Conservation (phyloP, 805 yeast genomes). For the Saturnispora ahearnii region DNA sequence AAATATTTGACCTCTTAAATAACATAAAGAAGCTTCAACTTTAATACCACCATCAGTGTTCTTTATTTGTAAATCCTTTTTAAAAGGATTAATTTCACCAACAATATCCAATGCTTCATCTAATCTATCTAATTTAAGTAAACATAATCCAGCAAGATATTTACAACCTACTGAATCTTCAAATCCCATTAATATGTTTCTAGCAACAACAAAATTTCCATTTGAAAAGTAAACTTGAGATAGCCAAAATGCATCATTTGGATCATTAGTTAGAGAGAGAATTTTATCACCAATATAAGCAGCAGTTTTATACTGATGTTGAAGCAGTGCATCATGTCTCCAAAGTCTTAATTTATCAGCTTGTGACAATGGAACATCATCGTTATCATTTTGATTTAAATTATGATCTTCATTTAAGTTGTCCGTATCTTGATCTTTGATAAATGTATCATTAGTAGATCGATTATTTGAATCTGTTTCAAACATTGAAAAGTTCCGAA, state of each 20-base stretch:
- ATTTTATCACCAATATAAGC: constrained; percentile 89
- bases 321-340: constrained; percentile 90
- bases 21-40: constrained; percentile 81
- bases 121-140: constrained; percentile 63
- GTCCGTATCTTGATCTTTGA: not conserved
- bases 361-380: constrained; percentile 48
- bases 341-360: constrained; percentile 81
- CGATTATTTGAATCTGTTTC: not conserved
- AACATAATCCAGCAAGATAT: constrained; percentile 68
- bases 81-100: constrained; percentile 75
- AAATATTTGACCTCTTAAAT: constrained; percentile 73
- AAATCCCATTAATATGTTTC: constrained; percentile 53
- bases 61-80: constrained; percentile 26
- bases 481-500: not conserved
- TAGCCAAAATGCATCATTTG: constrained; percentile 93
- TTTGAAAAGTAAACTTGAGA: constrained; percentile 79
- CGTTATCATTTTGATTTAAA: constrained; percentile 12
- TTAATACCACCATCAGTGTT: constrained; percentile 77
- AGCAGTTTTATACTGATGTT: constrained; percentile 85
- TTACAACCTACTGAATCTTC: constrained; percentile 65
- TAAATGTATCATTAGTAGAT: not conserved
- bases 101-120: constrained; percentile 84
- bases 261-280: constrained; percentile 70
- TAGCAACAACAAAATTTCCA: constrained; percentile 72
- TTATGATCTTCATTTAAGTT: constrained; percentile 1